Conservation (phyloP, 2,329 filamentous ascomycete genomes). For the Dactylellina leptospora region DNA sequence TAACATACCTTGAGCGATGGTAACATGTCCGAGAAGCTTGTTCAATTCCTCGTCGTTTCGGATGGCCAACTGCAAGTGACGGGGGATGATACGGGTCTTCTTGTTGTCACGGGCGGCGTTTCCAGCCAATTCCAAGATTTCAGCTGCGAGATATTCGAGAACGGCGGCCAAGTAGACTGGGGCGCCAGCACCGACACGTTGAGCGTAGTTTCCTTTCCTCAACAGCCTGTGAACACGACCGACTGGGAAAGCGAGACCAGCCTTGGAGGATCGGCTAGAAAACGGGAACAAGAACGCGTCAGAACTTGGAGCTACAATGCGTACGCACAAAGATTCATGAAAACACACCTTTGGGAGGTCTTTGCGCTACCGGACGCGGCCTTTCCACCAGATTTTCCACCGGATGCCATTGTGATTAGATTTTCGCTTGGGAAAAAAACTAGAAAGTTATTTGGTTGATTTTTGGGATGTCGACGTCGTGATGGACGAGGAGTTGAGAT, state of each 20-base stretch:
- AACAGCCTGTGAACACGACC: conserved; percentile 99
- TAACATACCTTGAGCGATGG: conserved; percentile 70
- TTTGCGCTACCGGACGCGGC: conserved; percentile 85
- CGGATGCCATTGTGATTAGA: conserved; percentile 84
- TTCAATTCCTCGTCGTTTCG: conserved; percentile 81
- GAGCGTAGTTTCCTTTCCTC: conserved; percentile 85
- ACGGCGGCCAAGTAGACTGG: conserved; percentile 97
- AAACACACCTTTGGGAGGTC: conserved; percentile 88
- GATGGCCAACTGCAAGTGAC: conserved; percentile 98
- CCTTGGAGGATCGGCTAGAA: conserved; percentile 93
- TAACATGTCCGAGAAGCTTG: conserved; percentile 94
- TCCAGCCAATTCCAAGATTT: conserved; percentile 98
- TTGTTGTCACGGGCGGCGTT: conserved; percentile 99
- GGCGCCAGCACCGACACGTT: conserved; percentile 72
- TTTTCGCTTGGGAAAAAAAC: conserved; percentile 56
- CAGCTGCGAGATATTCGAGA: conserved; percentile 96
- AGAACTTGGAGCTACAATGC: conserved; percentile 33
- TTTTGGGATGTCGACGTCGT: conserved; percentile 57
- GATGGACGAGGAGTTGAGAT: conserved; percentile 57
- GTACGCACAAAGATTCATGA: background rate
- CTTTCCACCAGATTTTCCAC: conserved; percentile 97
- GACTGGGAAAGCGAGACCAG: conserved; percentile 97
- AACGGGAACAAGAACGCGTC: conserved; percentile 7
- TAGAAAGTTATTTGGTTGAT: conserved; percentile 60
- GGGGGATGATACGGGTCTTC: conserved; percentile 99